Evolutionary conservation across 164 flowering plant genomes (phyloP).

Genomic region (Hamamelis virginiana): DNA sequence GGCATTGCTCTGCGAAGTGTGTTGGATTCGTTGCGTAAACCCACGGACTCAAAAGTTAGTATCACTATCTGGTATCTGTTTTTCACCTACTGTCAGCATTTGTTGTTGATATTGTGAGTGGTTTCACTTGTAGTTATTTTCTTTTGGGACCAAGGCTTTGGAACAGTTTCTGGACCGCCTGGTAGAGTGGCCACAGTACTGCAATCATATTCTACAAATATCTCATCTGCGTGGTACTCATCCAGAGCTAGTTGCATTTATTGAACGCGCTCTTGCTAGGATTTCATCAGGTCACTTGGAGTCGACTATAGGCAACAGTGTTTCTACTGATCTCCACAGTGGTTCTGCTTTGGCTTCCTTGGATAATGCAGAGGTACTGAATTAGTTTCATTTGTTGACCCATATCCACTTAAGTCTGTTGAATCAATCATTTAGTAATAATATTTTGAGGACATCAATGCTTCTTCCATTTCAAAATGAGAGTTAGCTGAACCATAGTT

Average conservation of each 20-base stretch:
- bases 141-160: constrained; percentile 86
- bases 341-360: constrained; percentile 19
- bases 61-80: background rate
- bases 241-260: constrained; percentile 73
- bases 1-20: constrained; percentile 94
- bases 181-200: constrained; percentile 97
- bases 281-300: constrained; percentile 73
- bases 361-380: constrained; percentile 33
- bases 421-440: background rate
- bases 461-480: too few relatives aligned
- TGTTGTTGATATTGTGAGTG: constrained; percentile 1
- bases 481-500: too few relatives aligned
- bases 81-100: background rate
- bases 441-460: background rate
- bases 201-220: constrained; percentile 96
- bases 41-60: constrained; percentile 94
- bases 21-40: constrained; percentile 89
- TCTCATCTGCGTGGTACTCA: constrained; percentile 89
- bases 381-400: background rate
- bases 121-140: constrained; percentile 64
- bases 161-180: constrained; percentile 94
- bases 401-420: background rate
- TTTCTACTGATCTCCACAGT: constrained; percentile 44
- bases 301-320: constrained; percentile 41
- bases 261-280: constrained; percentile 80